Evolutionary conservation across 768 basidiomycete genomes (phyloP).

Genomic region (Leccinellum rugosiceps): DNA sequence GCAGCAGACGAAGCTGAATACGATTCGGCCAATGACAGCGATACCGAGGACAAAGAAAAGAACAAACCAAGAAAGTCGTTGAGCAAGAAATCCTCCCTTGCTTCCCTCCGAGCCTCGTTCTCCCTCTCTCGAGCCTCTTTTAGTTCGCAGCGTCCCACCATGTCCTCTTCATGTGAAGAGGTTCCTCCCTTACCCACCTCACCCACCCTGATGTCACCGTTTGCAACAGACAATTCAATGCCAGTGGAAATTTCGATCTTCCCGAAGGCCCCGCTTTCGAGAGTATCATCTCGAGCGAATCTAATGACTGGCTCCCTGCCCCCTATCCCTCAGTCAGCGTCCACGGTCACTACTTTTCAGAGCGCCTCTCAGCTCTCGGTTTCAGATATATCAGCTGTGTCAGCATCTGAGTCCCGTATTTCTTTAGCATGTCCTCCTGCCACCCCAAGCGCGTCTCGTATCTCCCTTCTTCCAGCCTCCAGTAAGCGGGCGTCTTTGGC

Average conservation of each 20-base stretch:
- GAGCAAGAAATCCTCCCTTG: conserved; percentile 30
- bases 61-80: conserved; percentile 15
- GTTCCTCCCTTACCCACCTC: conserved; percentile 28
- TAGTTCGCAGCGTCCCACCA: conserved; percentile 23
- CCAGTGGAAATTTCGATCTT: neutral
- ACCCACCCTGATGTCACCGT: conserved; percentile 13
- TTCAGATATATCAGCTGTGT: neutral
- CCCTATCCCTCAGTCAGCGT: conserved; percentile 31
- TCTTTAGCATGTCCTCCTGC: conserved; percentile 9
- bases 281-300: conserved; percentile 21
- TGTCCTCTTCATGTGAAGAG: conserved; percentile 17
- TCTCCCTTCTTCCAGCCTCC: conserved; percentile 23
- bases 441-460: conserved; percentile 13
- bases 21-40: conserved; percentile 24
- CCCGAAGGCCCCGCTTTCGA: conserved; percentile 16
- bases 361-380: conserved; percentile 24
- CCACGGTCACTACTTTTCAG: conserved; percentile 22
- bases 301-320: conserved; percentile 12
- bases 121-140: conserved; percentile 30
- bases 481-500: conserved; percentile 28
- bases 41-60: conserved; percentile 18
- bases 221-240: neutral
- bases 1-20: conserved; percentile 12
- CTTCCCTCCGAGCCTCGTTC: conserved; percentile 30
- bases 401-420: conserved; percentile 18